These are phyloP conservation scores for Fusarium newnesense DNA, from an alignment of 2,329 filamentous ascomycete genomes.

Conservation along the genomic window DNA sequence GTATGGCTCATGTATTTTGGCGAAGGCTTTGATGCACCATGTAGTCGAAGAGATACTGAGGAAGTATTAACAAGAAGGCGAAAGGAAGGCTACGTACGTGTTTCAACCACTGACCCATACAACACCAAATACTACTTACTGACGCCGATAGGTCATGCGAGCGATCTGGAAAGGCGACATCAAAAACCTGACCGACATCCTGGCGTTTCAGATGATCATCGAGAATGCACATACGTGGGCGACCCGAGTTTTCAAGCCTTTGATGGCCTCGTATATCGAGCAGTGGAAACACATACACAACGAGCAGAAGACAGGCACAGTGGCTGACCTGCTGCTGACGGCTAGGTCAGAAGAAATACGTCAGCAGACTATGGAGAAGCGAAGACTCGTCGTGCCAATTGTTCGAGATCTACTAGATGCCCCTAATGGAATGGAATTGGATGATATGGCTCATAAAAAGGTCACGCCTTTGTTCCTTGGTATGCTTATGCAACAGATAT, in stretches of 20 bases:
- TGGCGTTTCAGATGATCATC: conserved; percentile 29
- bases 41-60: neutral
- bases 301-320: neutral
- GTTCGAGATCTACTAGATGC: conserved; percentile 9
- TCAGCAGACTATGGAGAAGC: neutral
- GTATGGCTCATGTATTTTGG: conserved; percentile 33
- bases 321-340: accelerated
- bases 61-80: neutral
- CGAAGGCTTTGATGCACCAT: conserved; percentile 9
- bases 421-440: neutral
- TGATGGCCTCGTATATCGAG: conserved; percentile 29
- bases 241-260: conserved; percentile 28
- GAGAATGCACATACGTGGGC: conserved; percentile 41
- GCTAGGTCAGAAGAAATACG: neutral
- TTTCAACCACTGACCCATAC: accelerated
- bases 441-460: neutral
- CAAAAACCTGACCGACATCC: conserved; percentile 1
- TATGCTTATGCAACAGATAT: conserved; percentile 14
- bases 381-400: neutral
- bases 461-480: conserved; percentile 20
- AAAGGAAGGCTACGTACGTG: conserved; percentile 16
- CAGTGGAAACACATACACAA: conserved; percentile 21
- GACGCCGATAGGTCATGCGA: conserved; percentile 23
- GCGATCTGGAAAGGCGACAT: conserved; percentile 34
- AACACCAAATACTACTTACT: neutral